Base-by-base conservation (phyloP, 371 early-diverging fungal genomes). In the Lichtheimia ramosa region DNA sequence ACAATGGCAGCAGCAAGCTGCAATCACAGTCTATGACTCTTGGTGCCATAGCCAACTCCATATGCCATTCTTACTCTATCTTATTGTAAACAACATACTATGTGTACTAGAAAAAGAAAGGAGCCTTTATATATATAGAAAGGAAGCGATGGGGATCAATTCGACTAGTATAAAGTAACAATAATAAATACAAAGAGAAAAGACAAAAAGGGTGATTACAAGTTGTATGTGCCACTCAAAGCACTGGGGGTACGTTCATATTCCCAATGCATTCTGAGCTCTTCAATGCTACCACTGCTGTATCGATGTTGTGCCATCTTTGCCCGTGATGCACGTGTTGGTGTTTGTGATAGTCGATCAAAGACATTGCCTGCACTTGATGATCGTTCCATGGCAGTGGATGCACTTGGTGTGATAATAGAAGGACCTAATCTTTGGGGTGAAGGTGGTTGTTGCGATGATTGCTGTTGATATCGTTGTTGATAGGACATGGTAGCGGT, bases 301-400 rank as follows among this genome's bases (percentile, higher is more conserved):
- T 76, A 71, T 5, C 80, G 70, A 54, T 71, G 63, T 34, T 34
- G 46, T 20, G 69, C 64, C 63, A 74, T 73, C 54, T 75, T 76
- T 4, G 80, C 80, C 43, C 59, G 70, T 15, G 75, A 79, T n/a
- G 80, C 67, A 46, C 73, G 68, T 10, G 80, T 79, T 15, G 77
- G 77, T 25, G 77, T 76, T 50, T 79, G 80, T 49, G 80, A 60
- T 51, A 79, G 54, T 8, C 80, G 70, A 54, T 79, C 77, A 71
- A 79, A 79, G 1, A 79, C 80, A 50, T 72, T 71, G n/a, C 59
- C 55, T 15, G 51, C 59, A 43, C 56, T 50, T 2, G 68, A 67
- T 0, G 76, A 52, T 23, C 74, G 54, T 48, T 77, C 77, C 64
- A 66, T 58, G 24, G 61, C 61, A 10, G 71, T 64, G 8, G 53